phyloP scores from a whole-genome alignment of 129 eudicot species.

The Sambucus nigra region DNA sequence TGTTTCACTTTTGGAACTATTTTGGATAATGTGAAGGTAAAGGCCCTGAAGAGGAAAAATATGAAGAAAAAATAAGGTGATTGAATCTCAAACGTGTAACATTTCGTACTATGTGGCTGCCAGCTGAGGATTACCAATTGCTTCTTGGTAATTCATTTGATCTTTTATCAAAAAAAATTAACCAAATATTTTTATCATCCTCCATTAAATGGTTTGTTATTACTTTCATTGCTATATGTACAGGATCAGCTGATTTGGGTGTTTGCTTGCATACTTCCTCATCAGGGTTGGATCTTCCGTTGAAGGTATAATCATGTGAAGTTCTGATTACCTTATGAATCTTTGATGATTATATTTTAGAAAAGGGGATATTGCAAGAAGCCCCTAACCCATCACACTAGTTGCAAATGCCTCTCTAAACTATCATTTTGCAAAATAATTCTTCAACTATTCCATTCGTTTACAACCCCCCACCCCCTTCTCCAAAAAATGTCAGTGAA shows the following conservation, averaged over 20 bases:
- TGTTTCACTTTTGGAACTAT: not conserved
- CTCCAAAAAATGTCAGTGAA: too few relatives aligned
- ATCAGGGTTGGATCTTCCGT: slow-evolving; percentile 94
- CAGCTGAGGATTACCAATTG: slow-evolving; percentile 89
- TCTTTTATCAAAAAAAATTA: too few relatives aligned
- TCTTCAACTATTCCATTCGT: too few relatives aligned
- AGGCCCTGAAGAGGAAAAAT: slow-evolving; percentile 90
- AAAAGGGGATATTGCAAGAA: too few relatives aligned
- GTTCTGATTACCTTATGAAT: not conserved
- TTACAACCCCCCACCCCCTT: too few relatives aligned
- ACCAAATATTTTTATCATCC: not conserved
- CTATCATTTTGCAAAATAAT: too few relatives aligned
- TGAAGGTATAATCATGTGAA: slow-evolving; percentile 54
- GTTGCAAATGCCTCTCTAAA: too few relatives aligned
- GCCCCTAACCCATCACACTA: too few relatives aligned
- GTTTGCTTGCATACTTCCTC: slow-evolving; percentile 97
- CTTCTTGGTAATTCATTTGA: slow-evolving; percentile 74
- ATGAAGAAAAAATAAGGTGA: slow-evolving; percentile 66
- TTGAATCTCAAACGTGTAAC: slow-evolving; percentile 79
- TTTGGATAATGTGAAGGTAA: slow-evolving; percentile 46
- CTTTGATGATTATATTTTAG: too few relatives aligned
- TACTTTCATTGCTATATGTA: slow-evolving; percentile 7
- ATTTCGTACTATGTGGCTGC: slow-evolving; percentile 90
- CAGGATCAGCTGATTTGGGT: slow-evolving; percentile 97
- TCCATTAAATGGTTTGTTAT: slow-evolving; percentile 2